These are phyloP conservation scores for Trichoderma citrinoviride DNA, from an alignment of 2,329 filamentous ascomycete species.

Conservation along the genomic window DNA sequence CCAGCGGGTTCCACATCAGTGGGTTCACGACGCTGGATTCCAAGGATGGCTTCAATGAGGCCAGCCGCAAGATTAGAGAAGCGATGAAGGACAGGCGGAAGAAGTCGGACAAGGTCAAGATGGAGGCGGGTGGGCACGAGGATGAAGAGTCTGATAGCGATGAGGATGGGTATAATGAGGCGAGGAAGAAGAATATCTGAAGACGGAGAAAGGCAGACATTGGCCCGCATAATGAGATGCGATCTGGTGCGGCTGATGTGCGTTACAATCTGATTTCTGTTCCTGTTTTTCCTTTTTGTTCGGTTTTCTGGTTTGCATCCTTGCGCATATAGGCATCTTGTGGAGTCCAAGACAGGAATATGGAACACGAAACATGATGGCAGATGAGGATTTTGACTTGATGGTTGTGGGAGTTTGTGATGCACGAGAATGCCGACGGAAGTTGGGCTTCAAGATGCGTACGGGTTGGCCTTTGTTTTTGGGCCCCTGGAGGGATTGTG, in stretches of 20 bases:
- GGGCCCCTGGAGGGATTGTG: no score
- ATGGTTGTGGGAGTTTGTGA: no score
- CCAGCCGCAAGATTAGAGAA: conserved; percentile 76
- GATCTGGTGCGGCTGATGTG: conserved; percentile 7
- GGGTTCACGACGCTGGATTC: conserved; percentile 67
- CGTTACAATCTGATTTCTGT: not conserved
- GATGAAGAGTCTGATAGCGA: conserved; percentile 40
- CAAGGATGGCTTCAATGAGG: conserved; percentile 73
- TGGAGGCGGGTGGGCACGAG: conserved; percentile 37
- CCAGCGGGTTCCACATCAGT: conserved; percentile 62
- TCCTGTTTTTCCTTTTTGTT: not conserved
- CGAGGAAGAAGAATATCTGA: conserved; percentile 42
- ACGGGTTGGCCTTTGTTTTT: no score
- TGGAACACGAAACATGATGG: not conserved
- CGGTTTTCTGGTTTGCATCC: not conserved
- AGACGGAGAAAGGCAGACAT: no score
- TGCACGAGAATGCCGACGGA: not conserved
- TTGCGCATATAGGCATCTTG: not conserved
- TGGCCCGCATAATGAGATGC: not conserved
- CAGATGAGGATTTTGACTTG: no score
- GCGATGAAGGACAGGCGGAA: conserved; percentile 69
- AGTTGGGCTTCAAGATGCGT: not conserved
- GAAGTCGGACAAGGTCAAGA: conserved; percentile 47
- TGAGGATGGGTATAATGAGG: conserved; percentile 44
- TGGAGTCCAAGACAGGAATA: not conserved